Conservation (phyloP, 2,329 filamentous ascomycete genomes). For the Fonsecaea erecta region DNA sequence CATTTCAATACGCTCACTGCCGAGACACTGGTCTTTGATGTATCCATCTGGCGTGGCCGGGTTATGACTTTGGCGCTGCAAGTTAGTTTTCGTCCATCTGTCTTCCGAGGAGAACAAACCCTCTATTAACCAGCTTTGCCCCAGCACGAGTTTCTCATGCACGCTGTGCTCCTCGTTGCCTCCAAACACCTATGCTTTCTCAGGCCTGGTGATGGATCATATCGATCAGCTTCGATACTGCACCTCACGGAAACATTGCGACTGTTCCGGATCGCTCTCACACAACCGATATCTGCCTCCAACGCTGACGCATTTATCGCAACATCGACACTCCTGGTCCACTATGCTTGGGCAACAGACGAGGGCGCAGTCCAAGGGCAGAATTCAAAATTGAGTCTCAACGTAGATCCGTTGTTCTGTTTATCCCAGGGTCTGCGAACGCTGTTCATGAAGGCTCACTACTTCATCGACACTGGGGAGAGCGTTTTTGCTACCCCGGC, state of each 20-base stretch:
- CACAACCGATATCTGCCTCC: neutral
- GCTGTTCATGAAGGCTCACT: neutral
- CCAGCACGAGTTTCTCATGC: conserved; percentile 13
- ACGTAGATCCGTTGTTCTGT: neutral
- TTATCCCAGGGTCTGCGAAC: conserved; percentile 2
- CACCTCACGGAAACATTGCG: conserved; percentile 2
- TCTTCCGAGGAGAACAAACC: neutral
- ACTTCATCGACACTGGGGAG: neutral
- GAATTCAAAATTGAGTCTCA: neutral
- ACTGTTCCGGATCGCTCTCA: neutral
- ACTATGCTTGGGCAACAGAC: conserved; percentile 5
- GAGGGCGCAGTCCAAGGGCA: neutral
- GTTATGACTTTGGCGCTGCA: neutral
- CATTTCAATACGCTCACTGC: conserved; percentile 6
- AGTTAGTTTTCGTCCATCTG: neutral
- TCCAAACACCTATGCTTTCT: neutral
- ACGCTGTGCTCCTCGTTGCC: conserved; percentile 5
- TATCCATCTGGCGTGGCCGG: neutral
- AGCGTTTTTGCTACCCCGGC: neutral
- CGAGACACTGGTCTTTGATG: conserved; percentile 2
- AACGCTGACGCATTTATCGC: conserved; percentile 7
- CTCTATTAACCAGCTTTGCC: neutral
- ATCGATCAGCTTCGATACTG: neutral
- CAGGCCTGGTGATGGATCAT: neutral
- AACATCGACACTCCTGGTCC: conserved; percentile 7